A percentile compares a stretch with the other conserved stretches of the same genome.
Evolutionary conservation across 345 rosid genomes (phyloP).

Genomic region (Salix koriyanagi): DNA sequence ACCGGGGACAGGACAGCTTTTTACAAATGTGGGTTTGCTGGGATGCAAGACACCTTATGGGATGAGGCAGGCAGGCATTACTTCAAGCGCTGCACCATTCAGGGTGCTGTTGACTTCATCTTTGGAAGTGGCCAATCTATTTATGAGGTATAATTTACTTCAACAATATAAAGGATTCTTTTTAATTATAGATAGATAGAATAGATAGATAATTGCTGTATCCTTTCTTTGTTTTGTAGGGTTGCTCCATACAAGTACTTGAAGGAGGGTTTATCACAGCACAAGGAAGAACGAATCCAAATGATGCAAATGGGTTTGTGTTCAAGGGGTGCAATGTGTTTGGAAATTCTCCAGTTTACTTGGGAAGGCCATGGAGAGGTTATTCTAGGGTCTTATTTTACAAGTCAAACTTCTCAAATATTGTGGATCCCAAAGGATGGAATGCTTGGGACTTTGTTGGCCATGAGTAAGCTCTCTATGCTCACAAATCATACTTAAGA

Average conservation of each 20-base stretch:
- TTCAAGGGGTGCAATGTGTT: conserved; percentile 44
- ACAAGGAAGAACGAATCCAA: conserved; percentile 40
- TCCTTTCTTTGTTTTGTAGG: conserved; percentile 18
- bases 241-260: conserved; percentile 42
- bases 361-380: conserved; percentile 62
- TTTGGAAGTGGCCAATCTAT: conserved; percentile 74
- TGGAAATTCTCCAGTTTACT: conserved; percentile 33
- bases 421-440: conserved; percentile 46
- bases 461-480: conserved; percentile 28
- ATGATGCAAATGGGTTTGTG: conserved; percentile 46
- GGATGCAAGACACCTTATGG: conserved; percentile 84
- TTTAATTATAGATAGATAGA: no score
- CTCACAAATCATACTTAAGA: not conserved
- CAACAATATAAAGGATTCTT: not conserved
- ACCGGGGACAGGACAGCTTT: conserved; percentile 61
- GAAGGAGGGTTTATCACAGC: conserved; percentile 62
- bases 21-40: conserved; percentile 50
- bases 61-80: conserved; percentile 66
- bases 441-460: conserved; percentile 34
- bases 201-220: not conserved
- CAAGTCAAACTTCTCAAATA: conserved; percentile 22
- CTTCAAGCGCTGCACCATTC: conserved; percentile 54
- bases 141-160: conserved; percentile 46
- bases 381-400: conserved; percentile 52
- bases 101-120: conserved; percentile 84